Conservation (phyloP, 1,284 basidiomycete genomes). For the Ustilago lituana region DNA sequence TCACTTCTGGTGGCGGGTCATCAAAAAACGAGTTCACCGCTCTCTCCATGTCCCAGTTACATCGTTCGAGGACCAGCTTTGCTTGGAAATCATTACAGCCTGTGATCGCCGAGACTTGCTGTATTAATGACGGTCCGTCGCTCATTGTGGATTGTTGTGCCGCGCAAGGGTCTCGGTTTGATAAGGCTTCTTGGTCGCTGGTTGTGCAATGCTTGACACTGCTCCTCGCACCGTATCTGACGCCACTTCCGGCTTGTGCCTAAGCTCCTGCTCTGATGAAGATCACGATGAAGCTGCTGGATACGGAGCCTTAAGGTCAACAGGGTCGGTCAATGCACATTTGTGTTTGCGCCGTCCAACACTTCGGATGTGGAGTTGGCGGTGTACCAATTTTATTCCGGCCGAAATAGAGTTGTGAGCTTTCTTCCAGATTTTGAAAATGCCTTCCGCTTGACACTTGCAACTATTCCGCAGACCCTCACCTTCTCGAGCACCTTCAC, state of each 20-base stretch:
- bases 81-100: conserved; percentile 43
- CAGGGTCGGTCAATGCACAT: conserved; percentile 11
- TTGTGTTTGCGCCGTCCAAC: conserved; percentile 23
- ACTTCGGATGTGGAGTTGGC: conserved; percentile 19
- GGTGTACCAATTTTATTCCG: background rate
- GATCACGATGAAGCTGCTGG: too few species aligned
- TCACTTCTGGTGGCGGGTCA: conserved; percentile 44
- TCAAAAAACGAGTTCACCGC: conserved; percentile 47
- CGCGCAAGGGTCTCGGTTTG: too few species aligned
- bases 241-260: too few species aligned
- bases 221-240: too few species aligned
- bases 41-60: conserved; percentile 30
- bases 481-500: too few species aligned
- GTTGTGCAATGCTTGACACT: too few species aligned
- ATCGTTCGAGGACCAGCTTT: conserved; percentile 25
- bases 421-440: background rate
- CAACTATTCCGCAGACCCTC: too few species aligned
- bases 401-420: background rate
- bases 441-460: too few species aligned
- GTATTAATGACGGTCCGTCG: conserved; percentile 20
- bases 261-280: too few species aligned
- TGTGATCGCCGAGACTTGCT: conserved; percentile 39
- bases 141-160: conserved; percentile 10
- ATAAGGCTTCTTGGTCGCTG: too few species aligned
- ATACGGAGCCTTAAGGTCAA: too few species aligned